Evolutionary conservation across 306 rosid species (phyloP), one percentile per base, ranked within the genome.

Genomic region (Urtica urens): DNA sequence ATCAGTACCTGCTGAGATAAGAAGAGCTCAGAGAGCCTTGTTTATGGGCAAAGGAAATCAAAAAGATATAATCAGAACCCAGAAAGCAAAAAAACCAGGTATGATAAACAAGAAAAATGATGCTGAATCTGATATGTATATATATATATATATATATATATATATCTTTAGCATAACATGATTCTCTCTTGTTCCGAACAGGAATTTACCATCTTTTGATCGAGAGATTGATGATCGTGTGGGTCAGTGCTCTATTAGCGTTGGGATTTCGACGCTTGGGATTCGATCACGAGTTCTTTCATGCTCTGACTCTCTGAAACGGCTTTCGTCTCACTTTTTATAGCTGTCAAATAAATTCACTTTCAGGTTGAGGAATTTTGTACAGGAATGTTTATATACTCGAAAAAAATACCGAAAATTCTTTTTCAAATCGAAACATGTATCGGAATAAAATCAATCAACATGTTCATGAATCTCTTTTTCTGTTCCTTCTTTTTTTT

Each of bases 211-310:
- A 46, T 4, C 57, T 35, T 53, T 51, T 69, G 24, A 46, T 13
- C 38, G 54, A 42, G 51, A 69, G 51, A 69, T 23, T 62, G 38
- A 51, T 44, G 29, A 57, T 44, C 19, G 9, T 69, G 22, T 57
- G 53, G 50, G 57, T 47, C 60, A 15, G 60, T 46, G 46, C 47
- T 35, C 47, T 62, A 56, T 28, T 69, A 37, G 74, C 60, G 39
- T 31, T 62, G 42, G 74, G 74, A 31, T 23, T 69, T 31, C 60
- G 39, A 26, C 29, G 46, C 7, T 51, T 62, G 61, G 74, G 74
- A 62, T 51, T 62, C 23, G 60, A 69, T 51, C 52, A 69, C 13
- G 69, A 69, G 23, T 69, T 69, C 48, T 69, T 50, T 42, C 10
- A 56, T 35, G 65, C 69, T 39, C 40, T 62, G 21, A 56, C 29